Evolutionary conservation across 106 monocot species (phyloP), one percentile per base, ranked within the genome.

Genomic region (Dendrobium huoshanense): DNA sequence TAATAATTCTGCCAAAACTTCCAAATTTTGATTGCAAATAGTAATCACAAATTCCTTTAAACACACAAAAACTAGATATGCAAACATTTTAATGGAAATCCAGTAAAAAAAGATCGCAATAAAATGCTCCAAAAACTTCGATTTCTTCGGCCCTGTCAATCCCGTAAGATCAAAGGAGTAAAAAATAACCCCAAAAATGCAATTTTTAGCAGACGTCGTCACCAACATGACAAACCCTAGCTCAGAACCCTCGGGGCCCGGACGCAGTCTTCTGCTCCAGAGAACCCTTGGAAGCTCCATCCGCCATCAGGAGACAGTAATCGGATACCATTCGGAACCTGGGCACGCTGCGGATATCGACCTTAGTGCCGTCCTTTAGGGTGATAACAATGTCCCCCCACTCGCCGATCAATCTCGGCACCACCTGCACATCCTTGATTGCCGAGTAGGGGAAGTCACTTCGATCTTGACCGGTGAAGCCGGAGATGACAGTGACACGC

Each of bases 331-430:
- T 86, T 77, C 90, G 73, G 58, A 91, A 91, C 82, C 80, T 91
- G 80, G 90, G 90, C 25, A 91, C 88, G 61, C 90, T 86, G 78
- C 90, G 79, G 54, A 91, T 72, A 55, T 91, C 90, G 29, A 91
- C 90, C 77, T 84, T 84, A 16, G 90, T 91, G 29, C 90, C 90
- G 72, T 91, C 90, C 79, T 82, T 91, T 61, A 91, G 82, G 4
- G 86, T 88, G 59, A 91, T 88, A 13, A 91, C 85, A 29, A 91
- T 80, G 75, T 91, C 90, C 42, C 90, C 90, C 90, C 90, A 91
- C 84, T 91, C 90, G 59, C 90, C 90, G 18, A 91, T 75, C 11
- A 91, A 82, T 75, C 90, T 88, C 18, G 90, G 90, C 77, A 91
- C 90, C 37, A 86, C 90, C 70, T 91, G 79, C 73, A 91, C 90